Conservation (phyloP, 768 basidiomycete species). For the Rhodotorula toruloides region DNA sequence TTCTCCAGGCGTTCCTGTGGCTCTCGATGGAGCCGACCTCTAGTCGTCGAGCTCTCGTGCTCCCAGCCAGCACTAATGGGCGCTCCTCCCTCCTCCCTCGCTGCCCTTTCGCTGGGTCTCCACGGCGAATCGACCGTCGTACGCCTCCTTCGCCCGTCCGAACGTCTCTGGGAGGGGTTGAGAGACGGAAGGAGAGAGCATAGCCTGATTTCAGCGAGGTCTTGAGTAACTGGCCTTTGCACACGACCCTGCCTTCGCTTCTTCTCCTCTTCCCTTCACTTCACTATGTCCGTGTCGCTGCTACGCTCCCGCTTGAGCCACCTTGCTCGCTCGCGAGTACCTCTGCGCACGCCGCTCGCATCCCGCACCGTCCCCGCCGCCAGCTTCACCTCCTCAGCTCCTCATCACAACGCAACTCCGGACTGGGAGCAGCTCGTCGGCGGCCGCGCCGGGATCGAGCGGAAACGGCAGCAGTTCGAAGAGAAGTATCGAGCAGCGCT, state of each 20-base stretch:
- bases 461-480: slow-evolving; percentile 15
- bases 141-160: too few relatives aligned
- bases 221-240: too few relatives aligned
- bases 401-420: slow-evolving; percentile 7
- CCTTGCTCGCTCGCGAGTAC: background rate
- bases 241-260: background rate
- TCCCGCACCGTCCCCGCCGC: background rate
- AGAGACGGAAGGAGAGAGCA: too few relatives aligned
- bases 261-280: background rate
- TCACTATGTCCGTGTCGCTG: background rate
- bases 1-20: too few relatives aligned
- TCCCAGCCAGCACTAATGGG: too few relatives aligned
- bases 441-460: slow-evolving; percentile 27
- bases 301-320: background rate
- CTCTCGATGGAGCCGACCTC: too few relatives aligned
- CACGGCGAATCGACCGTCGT: too few relatives aligned
- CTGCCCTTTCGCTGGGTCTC: too few relatives aligned
- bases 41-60: too few relatives aligned
- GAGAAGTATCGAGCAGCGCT: slow-evolving; percentile 32
- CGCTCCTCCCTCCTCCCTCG: too few relatives aligned
- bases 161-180: too few relatives aligned
- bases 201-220: too few relatives aligned
- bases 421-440: slow-evolving; percentile 38
- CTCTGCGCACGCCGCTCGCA: background rate
- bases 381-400: background rate